Conservation (phyloP, 805 yeast species). For the Lipomyces kockii region DNA sequence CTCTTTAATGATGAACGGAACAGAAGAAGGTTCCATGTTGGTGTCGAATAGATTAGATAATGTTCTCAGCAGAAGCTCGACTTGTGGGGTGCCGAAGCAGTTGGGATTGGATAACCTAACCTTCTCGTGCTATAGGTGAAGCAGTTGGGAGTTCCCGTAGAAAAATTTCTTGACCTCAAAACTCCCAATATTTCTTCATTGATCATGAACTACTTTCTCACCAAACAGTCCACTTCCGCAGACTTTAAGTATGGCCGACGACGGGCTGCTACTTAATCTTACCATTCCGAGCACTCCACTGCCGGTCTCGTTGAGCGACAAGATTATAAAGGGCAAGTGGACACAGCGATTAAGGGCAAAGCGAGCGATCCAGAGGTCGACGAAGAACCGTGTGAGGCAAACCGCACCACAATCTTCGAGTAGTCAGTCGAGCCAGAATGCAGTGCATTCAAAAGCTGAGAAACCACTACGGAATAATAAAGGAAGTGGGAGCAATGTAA, state of each 20-base stretch:
- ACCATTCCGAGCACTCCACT: constrained; percentile 49
- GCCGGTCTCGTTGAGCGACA: constrained; percentile 40
- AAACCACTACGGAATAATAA: constrained; percentile 1
- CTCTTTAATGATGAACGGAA: constrained; percentile 16
- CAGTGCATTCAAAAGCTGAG: neutral
- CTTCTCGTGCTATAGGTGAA: too few species aligned
- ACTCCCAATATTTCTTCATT: too few species aligned
- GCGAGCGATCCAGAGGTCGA: constrained; percentile 39
- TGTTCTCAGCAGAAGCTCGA: neutral
- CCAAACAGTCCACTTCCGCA: neutral
- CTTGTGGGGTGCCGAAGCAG: neutral
- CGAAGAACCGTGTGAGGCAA: constrained; percentile 8
- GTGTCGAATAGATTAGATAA: constrained; percentile 8
- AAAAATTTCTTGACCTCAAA: neutral
- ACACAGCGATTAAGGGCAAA: constrained; percentile 72
- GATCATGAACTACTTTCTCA: neutral
- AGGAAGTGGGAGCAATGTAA: constrained; percentile 28
- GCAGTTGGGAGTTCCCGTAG: neutral
- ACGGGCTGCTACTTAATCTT: constrained; percentile 77
- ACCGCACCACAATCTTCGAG: neutral
- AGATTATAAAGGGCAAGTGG: constrained; percentile 74
- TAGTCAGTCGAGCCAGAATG: constrained; percentile 8
- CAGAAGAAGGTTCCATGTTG: constrained; percentile 6
- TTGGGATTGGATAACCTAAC: too few species aligned
- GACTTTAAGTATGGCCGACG: constrained; percentile 52